Base-by-base conservation (phyloP, 2,329 filamentous ascomycete genomes). In the Myriosclerotinia curreyana region DNA sequence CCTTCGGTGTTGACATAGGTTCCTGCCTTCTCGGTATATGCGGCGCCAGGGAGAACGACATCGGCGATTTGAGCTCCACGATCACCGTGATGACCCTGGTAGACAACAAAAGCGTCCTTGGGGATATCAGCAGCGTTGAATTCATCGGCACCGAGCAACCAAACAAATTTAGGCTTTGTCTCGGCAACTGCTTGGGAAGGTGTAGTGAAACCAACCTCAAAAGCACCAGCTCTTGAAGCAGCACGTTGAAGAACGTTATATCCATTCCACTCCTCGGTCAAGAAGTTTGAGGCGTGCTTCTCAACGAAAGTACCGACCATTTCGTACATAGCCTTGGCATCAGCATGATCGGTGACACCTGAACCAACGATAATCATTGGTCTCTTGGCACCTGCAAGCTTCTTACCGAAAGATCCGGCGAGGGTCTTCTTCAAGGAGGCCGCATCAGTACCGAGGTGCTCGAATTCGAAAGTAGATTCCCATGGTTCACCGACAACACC, bases 1-100 rank as follows among this genome's bases (percentile, higher is more conserved):
- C 95, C 95, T 79, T 99, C 95, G 0, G 95, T 98, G 85, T 98
- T 99, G 79, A 99, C 86, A 75, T 96, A 99, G 52, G 95, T 99
- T 66, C 87, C 93, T 31, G 89, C 86, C 83, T 98, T 99, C 81
- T 99, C 95, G 31, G 94, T 98, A 81, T 97, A 99, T 15, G 95
- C 92, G 59, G 92, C 92, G 70, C 92, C 94, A 36, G 95, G 95
- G 25, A 99, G 90, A 70, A 99, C 85, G 65, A 99, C 86, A 74
- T 99, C 94, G 56, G 95, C 95, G 67, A 97, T 86, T 78, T 96
- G 89, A 63, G 95, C 95, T 69, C 94, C 95, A 61, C 86, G 86
- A 80, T 99, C 95, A 78, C 95, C 95, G 78, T 99, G 95, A 78
- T 99, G 95, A 69, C 95, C 95, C 79, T 99, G 95, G 82, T 99